phyloP scores from a whole-genome alignment of 2,329 filamentous ascomycete species.

The Penicillium sp. region DNA sequence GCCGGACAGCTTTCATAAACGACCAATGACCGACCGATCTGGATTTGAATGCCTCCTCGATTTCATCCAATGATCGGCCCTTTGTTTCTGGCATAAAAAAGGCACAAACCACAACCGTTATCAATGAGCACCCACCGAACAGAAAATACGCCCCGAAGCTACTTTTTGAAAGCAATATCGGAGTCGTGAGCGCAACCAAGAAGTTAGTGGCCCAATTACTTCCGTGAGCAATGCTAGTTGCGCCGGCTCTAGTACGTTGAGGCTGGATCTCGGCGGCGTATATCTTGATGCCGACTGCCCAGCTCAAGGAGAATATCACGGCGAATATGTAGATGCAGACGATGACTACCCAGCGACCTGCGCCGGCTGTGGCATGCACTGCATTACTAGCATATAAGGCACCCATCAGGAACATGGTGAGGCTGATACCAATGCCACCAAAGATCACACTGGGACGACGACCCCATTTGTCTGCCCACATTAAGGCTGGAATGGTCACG shows the following conservation, averaged over 20 bases:
- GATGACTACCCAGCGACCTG: constrained; percentile 38
- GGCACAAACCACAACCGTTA: constrained; percentile 46
- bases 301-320: constrained; percentile 46
- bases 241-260: constrained; percentile 58
- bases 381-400: constrained; percentile 37
- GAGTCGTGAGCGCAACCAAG: constrained; percentile 51
- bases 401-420: constrained; percentile 43
- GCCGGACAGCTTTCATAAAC: constrained; percentile 12
- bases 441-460: constrained; percentile 59
- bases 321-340: constrained; percentile 36
- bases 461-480: constrained; percentile 63
- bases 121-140: constrained; percentile 48
- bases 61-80: constrained; percentile 55
- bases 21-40: constrained; percentile 16
- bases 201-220: constrained; percentile 56
- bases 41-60: constrained; percentile 53
- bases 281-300: constrained; percentile 62
- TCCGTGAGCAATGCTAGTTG: constrained; percentile 58
- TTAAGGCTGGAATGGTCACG: constrained; percentile 61
- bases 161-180: constrained; percentile 49
- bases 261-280: constrained; percentile 66
- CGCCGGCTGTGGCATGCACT: constrained; percentile 33
- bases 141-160: constrained; percentile 54
- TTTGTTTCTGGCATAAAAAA: constrained; percentile 58
- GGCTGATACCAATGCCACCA: constrained; percentile 57